Evolutionary conservation across 2,329 filamentous ascomycete species (phyloP), one percentile per base, ranked within the genome.

Genomic region (Beauveria brongniartii): DNA sequence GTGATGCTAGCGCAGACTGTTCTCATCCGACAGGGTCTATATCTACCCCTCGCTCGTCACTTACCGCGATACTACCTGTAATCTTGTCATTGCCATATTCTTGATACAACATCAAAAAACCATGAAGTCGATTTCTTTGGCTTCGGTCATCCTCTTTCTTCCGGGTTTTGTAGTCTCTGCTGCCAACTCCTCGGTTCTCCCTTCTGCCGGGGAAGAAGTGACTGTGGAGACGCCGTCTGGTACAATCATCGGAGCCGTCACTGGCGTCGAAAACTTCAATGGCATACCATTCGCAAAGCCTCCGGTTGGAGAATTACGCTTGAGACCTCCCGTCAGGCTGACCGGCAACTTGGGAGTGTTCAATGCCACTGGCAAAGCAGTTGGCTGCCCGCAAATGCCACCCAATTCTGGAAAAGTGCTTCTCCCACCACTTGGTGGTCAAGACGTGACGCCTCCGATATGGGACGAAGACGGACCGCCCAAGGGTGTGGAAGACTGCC

Each of bases 211-310:
- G 34, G 12, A 37, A 37, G 52, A 30, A 8, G 37, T 55, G 18
- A 20, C 9, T 4, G 52, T 55, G 3, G 7, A 56, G 0, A 37
- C 37, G 24, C 41, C 54, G 0, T n/a, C n/a, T 18, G 54, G 43
- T 7, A 56, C 26, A 3, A 24, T 56, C 7, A 47, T 56, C 26
- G 54, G 54, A 8, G 26, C n/a, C n/a, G 41, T 56, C 43, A 56
- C 54, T 20, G 48, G 28, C 2, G 43, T 50, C 4, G 60, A 62
- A 16, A 53, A 74, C 26, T 88, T 87, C 72, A 79, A 79, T 63
- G 84, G 82, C 14, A 86, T 89, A 61, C 86, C 86, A 1, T 90
- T 82, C 65, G 85, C 85, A 2, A 73, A 86, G 63, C 79, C 84
- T 5, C 86, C 86, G 0, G 75, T 79, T 0, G 84, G 82, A 0